These are phyloP conservation scores for Aspergillus steynii DNA, from an alignment of 495 filamentous ascomycete species.

Conservation along the genomic window DNA sequence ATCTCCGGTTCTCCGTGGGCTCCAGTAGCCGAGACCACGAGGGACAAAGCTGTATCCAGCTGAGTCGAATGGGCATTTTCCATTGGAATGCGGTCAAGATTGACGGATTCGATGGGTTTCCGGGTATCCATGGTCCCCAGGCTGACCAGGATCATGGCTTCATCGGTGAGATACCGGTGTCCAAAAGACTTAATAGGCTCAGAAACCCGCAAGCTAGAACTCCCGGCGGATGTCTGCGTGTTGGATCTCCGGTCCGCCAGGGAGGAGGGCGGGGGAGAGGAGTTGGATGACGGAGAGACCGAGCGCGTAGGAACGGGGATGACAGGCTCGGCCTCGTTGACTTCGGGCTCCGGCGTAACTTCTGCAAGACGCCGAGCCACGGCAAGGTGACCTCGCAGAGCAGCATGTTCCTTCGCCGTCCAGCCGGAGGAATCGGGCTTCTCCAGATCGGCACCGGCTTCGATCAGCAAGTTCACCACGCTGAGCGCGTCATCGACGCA, in stretches of 20 bases:
- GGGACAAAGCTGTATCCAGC: constrained; percentile 87
- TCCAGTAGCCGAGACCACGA: constrained; percentile 87
- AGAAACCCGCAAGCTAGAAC: constrained; percentile 39
- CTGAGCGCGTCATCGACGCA: constrained; percentile 80
- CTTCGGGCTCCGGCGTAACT: constrained; percentile 42
- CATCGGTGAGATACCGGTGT: constrained; percentile 87
- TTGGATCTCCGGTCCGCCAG: constrained; percentile 56
- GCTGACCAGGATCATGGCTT: constrained; percentile 87
- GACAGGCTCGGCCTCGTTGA: constrained; percentile 35
- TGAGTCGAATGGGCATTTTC: constrained; percentile 86
- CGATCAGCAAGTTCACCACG: constrained; percentile 75
- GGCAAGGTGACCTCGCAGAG: constrained; percentile 78
- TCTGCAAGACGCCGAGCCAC: constrained; percentile 70
- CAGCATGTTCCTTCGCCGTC: constrained; percentile 93
- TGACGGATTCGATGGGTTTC: constrained; percentile 76
- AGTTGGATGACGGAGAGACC: constrained; percentile 48
- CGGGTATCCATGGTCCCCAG: constrained; percentile 92
- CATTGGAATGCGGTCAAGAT: constrained; percentile 85
- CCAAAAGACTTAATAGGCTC: constrained; percentile 94
- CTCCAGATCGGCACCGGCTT: constrained; percentile 72
- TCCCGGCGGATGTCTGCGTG: constrained; percentile 36
- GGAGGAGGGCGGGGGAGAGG: constrained; percentile 40
- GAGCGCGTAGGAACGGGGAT: constrained; percentile 36
- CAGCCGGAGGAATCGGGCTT: constrained; percentile 83
- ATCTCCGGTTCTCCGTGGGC: constrained; percentile 83